These are phyloP conservation scores for Venturia effusa DNA, from an alignment of 2,329 filamentous ascomycete species.

Conservation along the genomic window DNA sequence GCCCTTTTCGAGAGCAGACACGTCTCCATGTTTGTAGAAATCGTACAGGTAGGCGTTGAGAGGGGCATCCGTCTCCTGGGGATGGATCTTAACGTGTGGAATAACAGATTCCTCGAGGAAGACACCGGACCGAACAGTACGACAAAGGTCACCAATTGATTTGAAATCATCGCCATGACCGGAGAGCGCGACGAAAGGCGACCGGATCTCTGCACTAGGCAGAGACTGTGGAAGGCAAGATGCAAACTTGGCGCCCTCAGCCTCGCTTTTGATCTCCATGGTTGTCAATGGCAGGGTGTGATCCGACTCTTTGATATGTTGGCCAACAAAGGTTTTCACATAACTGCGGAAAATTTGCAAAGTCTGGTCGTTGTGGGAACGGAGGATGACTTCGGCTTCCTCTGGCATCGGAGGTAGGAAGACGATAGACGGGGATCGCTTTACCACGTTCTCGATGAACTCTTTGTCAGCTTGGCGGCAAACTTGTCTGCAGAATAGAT, in stretches of 20 bases:
- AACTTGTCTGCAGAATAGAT: constrained; percentile 56
- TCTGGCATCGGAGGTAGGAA: constrained; percentile 53
- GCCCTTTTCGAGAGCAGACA: constrained; percentile 46
- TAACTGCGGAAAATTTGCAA: constrained; percentile 58
- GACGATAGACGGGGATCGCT: constrained; percentile 51
- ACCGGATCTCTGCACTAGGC: constrained; percentile 39
- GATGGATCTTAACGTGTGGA: constrained; percentile 54
- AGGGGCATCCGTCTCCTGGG: constrained; percentile 41
- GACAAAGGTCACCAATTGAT: constrained; percentile 57
- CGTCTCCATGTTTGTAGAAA: constrained; percentile 65
- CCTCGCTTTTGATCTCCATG: constrained; percentile 31
- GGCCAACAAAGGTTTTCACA: constrained; percentile 55
- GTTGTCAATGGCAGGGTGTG: constrained; percentile 48
- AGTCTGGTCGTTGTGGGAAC: constrained; percentile 53
- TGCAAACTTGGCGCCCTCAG: constrained; percentile 15
- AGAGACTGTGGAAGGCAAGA: constrained; percentile 13
- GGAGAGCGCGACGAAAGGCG: constrained; percentile 61
- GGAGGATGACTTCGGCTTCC: constrained; percentile 45
- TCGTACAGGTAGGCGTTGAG: constrained; percentile 63
- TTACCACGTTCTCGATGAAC: constrained; percentile 38
- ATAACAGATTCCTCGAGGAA: constrained; percentile 67
- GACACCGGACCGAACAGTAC: constrained; percentile 52
- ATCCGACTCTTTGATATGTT: constrained; percentile 48
- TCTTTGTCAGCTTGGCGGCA: constrained; percentile 37
- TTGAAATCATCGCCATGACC: constrained; percentile 54